Evolutionary conservation across 2,329 filamentous ascomycete genomes (phyloP), one percentile per base, ranked within the genome.

Genomic region (Hypoxylon sp.): DNA sequence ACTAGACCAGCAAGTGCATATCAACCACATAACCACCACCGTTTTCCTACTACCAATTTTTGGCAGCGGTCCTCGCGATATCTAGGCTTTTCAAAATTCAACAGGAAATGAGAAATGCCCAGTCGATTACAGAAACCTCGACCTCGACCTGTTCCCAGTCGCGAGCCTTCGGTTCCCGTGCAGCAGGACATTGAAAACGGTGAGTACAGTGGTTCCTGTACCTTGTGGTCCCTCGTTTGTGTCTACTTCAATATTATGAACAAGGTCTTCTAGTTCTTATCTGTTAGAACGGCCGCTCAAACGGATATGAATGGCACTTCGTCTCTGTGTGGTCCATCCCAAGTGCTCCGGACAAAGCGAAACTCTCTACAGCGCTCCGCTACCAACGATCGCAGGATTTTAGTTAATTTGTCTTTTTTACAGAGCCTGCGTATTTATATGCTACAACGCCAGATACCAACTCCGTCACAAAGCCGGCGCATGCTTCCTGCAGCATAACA

Each of bases 81-180:
- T 51, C 48, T 28, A 34, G 25, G 17, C 28, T 13, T 56, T 32
- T 57, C 23, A 30, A 25, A 36, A 34, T 43, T 30, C 2, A 36
- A 21, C 59, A 65, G 67, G 62, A 59, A 65, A 65, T 72, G 58
- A 71, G 75, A 76, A 61, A 77, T 78, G 77, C 75, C 68, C 72
- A 78, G 76, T 73, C 72, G 73, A 63, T 59, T 78, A 34, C 75
- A 77, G 38, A 77, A 76, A 70, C 61, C 63, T 65, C 70, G 66
- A 58, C 51, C 71, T 49, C 58, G 56, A 55, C 56, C 55, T 59
- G 38, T 49, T 32, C 60, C 62, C 25, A 57, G 49, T 67, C 64
- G 41, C 57, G 66, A 69, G 53, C 57, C 67, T 23, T 65, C 34
- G 5, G 56, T 59, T 48, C 41, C 70, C 10, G 56, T 53, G 17